Evolutionary conservation across 2,329 filamentous ascomycete genomes (phyloP), one percentile per base, ranked within the genome.

Genomic region (Fusarium sp.): DNA sequence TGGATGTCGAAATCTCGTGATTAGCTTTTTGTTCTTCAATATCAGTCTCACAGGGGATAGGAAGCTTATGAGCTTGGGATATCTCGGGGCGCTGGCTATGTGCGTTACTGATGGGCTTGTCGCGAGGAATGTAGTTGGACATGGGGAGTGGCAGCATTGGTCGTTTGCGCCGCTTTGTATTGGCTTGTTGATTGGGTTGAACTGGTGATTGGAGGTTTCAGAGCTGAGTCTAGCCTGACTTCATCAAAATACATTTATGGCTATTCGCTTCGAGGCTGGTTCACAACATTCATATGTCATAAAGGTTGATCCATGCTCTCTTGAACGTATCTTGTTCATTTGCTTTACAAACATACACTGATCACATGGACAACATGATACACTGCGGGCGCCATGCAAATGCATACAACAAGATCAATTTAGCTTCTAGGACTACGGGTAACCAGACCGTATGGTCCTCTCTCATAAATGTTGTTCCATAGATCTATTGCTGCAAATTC

Each of bases 111-210:
- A 68, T 43, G 65, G 65, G 2, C 23, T 68, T 16, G 65, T 68
- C 1, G 65, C 54, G 1, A 67, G 28, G 19, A 40, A 57, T 11
- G 64, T 68, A 0, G 60, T 68, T 5, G 65, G 65, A 2, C 30
- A 68, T 30, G 65, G 65, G 9, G 46, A 68, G 13, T 68, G 65
- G 65, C 37, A 42, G 23, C 64, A 68, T 16, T 68, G 65, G 65
- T 25, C 32, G 0, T 68, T 68, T 54, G 54, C 49, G 8, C 65
- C 65, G 4, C 16, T 68, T 23, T 47, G 33, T n/a, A 2, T 68
- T 19, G 64, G 33, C 9, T 4, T 35, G 13, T 33, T 47, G 40
- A 23, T 58, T n/a, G 54, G 54, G 4, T 3, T 59, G 23, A 59
- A 38, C 21, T 52, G 50, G 50, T 54, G 19, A n/a, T n/a, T n/a